phyloP scores from a whole-genome alignment of 179 eudicot species.

The Drosera spatulata region DNA sequence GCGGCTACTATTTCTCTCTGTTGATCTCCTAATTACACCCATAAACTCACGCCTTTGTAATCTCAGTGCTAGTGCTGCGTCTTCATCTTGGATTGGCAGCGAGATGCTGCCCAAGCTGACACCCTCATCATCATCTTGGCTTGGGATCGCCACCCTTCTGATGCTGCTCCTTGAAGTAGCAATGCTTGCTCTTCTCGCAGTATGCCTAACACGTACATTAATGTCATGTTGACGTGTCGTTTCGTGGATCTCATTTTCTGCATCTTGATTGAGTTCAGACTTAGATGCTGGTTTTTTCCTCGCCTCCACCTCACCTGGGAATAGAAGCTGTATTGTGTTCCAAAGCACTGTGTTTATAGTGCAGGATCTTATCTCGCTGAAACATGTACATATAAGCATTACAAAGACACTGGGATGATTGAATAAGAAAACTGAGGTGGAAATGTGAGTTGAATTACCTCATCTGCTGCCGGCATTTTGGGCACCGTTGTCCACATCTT shows the following conservation, averaged over 20 bases:
- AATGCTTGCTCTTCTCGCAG: not conserved
- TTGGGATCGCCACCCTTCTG: constrained; percentile 4
- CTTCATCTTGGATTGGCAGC: constrained; percentile 52
- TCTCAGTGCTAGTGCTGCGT: constrained; percentile 82
- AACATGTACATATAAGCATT: not conserved
- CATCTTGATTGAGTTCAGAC: constrained; percentile 16
- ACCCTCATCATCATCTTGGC: constrained; percentile 12
- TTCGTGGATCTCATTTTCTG: constrained; percentile 15
- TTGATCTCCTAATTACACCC: constrained; percentile 43
- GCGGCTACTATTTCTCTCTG: constrained; percentile 9
- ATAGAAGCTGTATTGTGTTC: constrained; percentile 93
- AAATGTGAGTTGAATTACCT: constrained; percentile 26
- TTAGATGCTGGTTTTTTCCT: constrained; percentile 28
- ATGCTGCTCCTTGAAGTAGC: constrained; percentile 11
- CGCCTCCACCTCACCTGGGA: constrained; percentile 76
- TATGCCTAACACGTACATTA: constrained; percentile 12
- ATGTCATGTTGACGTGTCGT: constrained; percentile 6
- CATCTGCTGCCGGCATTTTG: constrained; percentile 86
- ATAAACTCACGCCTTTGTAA: constrained; percentile 85
- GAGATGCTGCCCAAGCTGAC: constrained; percentile 1
- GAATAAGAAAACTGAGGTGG: not conserved
- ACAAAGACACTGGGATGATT: not conserved
- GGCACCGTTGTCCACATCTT: constrained; percentile 84
- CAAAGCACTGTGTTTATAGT: constrained; percentile 91
- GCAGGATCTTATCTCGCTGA: constrained; percentile 83